A percentile compares a stretch with the other conserved stretches of the same genome.
These are phyloP conservation scores for Ramaria sp. DNA, from an alignment of 768 basidiomycete species.

Conservation along the genomic window DNA sequence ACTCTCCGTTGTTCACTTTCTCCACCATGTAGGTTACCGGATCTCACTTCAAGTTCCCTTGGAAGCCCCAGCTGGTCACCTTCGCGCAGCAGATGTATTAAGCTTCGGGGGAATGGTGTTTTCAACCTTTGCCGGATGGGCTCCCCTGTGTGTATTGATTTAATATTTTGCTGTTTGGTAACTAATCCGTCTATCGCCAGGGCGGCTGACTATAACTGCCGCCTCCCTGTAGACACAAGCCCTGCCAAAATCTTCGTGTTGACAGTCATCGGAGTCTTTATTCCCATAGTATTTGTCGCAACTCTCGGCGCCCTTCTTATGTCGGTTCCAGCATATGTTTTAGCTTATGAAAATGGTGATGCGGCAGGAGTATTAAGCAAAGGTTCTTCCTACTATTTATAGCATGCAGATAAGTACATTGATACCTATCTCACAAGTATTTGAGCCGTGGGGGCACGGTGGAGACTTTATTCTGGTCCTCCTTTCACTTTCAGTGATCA, in stretches of 20 bases:
- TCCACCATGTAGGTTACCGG: neutral
- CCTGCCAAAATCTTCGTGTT: constrained; percentile 33
- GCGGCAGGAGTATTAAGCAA: constrained; percentile 35
- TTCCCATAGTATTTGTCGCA: constrained; percentile 31
- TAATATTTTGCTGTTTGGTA: constrained; percentile 26
- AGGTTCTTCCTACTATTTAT: constrained; percentile 21
- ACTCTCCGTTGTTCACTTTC: neutral
- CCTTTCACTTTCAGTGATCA: constrained; percentile 30
- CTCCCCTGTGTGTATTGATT: neutral
- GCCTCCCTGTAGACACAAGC: constrained; percentile 33
- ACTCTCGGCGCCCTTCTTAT: constrained; percentile 29
- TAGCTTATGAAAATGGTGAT: constrained; percentile 28
- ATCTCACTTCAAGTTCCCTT: constrained; percentile 23
- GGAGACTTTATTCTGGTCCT: constrained; percentile 32
- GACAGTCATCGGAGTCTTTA: constrained; percentile 40
- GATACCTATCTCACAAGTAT: neutral
- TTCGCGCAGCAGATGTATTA: constrained; percentile 34
- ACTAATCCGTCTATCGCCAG: constrained; percentile 16
- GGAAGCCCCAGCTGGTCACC: constrained; percentile 33
- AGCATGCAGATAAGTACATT: neutral
- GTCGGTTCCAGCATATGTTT: constrained; percentile 30
- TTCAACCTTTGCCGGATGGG: constrained; percentile 31
- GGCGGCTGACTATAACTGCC: constrained; percentile 45
- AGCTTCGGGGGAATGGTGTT: constrained; percentile 43
- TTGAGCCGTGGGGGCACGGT: constrained; percentile 29